Base-by-base conservation (phyloP, 2,329 filamentous ascomycete genomes). In the Aspergillus carbonarius region DNA sequence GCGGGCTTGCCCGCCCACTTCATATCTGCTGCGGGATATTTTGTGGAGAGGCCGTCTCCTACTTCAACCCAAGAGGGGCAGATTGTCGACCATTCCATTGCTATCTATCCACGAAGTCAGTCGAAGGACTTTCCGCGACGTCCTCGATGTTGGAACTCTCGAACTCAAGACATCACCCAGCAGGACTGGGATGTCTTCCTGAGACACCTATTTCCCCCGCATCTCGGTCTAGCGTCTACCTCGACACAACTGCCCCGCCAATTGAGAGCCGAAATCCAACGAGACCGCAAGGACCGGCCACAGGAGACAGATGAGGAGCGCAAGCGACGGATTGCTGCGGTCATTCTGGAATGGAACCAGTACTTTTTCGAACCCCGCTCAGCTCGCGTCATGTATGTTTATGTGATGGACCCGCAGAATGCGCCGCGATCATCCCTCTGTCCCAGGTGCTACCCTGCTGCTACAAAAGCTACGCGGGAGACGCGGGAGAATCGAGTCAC, bases 111-210 rank as follows among this genome's bases (percentile, higher is more conserved):
- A 8, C 70, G 74, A 42, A 78, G 73, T 55, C 74, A 76, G 59
- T 65, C 72, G 0, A 77, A 76, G 55, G 76, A 79, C 53, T 76
- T 76, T 15, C 70, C 72, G n/a, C 74, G 75, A 27, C 70, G 75
- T 40, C 74, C 76, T 1, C 76, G 76, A 2, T 77, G 76, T 60
- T 77, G 76, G 75, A 71, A 68, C 40, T 58, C 70, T 15, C 68
- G 69, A 10, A 63, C 64, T 40, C 63, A 69, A 23, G 72, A 76
- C 47, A 69, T 78, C 30, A 64, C 66, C 42, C 73, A 77, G 63
- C 71, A 75, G 63, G 77, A 79, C 62, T 79, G 77, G 77, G 71
- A 76, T 57, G 75, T 71, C 9, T 79, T 79, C 59, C 57, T 78
- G 23, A 72, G 73, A 46, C 75, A 76, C 64, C 60, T 79, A 5